Percentiles rank a stretch among this genome's conserved stretches.
phyloP scores from a whole-genome alignment of 2,329 filamentous ascomycete genomes.

The Polytolypa hystricis region DNA sequence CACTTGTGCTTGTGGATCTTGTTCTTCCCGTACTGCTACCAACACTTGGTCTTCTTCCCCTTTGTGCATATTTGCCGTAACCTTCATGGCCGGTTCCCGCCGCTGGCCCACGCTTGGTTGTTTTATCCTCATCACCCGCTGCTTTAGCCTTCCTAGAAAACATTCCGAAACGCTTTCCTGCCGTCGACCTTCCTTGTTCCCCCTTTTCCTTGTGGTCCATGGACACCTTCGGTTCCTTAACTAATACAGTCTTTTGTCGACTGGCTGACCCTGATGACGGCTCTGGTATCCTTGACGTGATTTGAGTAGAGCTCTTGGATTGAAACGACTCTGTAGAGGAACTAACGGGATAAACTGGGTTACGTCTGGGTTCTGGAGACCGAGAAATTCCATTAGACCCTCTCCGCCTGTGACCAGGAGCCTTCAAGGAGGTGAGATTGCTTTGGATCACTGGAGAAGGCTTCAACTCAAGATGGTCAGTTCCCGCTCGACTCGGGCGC shows the following conservation, averaged over 20 bases:
- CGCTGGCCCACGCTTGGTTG: slow-evolving; percentile 61
- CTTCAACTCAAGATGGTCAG: slow-evolving; percentile 47
- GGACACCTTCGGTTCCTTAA: slow-evolving; percentile 22
- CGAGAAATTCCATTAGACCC: slow-evolving; percentile 33
- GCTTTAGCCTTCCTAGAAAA: slow-evolving; percentile 65
- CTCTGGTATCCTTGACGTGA: slow-evolving; percentile 10
- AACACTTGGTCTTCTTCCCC: slow-evolving; percentile 34
- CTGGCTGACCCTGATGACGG: not conserved
- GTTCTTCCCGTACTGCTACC: slow-evolving; percentile 30
- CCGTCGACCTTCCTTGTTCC: slow-evolving; percentile 22
- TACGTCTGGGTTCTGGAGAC: slow-evolving; percentile 17
- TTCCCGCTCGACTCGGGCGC: slow-evolving; percentile 59
- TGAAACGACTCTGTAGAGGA: slow-evolving; percentile 30
- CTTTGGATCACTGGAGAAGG: slow-evolving; percentile 46
- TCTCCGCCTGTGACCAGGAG: slow-evolving; percentile 40
- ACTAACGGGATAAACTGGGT: slow-evolving; percentile 22
- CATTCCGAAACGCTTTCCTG: slow-evolving; percentile 60
- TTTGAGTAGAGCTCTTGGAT: slow-evolving; percentile 19
- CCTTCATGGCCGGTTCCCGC: slow-evolving; percentile 89
- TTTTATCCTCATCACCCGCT: slow-evolving; percentile 46
- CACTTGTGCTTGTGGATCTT: slow-evolving; percentile 31
- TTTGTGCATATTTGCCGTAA: slow-evolving; percentile 38
- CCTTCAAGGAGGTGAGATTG: slow-evolving; percentile 40
- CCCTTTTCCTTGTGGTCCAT: slow-evolving; percentile 20
- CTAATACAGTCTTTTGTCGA: not conserved